Conservation (phyloP, 1,139 yeast species). For the Kodamaea plutei region DNA sequence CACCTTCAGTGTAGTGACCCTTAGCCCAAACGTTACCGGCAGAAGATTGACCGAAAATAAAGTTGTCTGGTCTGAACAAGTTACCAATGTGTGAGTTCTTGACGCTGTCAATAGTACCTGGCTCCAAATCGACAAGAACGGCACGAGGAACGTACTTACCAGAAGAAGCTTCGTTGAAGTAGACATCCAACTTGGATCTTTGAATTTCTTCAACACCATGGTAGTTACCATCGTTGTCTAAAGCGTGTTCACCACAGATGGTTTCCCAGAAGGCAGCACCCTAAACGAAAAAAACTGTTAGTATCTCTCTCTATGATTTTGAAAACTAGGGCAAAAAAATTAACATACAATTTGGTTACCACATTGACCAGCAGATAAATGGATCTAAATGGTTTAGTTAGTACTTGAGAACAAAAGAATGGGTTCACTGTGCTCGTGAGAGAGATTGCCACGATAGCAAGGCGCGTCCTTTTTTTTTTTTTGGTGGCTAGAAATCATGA, state of each 20-base stretch:
- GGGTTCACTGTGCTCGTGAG: background rate
- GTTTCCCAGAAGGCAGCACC: slow-evolving; percentile 99
- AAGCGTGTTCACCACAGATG: slow-evolving; percentile 94
- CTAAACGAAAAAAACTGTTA: slow-evolving; percentile 43
- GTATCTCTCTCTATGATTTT: slow-evolving; percentile 13
- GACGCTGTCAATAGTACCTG: slow-evolving; percentile 86
- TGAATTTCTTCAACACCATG: slow-evolving; percentile 67
- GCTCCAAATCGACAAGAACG: slow-evolving; percentile 87
- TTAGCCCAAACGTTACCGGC: slow-evolving; percentile 98
- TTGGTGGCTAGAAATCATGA: background rate
- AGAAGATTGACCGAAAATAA: slow-evolving; percentile 82
- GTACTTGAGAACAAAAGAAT: background rate
- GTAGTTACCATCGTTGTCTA: slow-evolving; percentile 78
- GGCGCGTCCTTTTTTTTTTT: slow-evolving; percentile 1
- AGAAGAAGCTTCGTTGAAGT: slow-evolving; percentile 59
- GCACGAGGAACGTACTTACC: slow-evolving; percentile 94
- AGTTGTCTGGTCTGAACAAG: slow-evolving; percentile 87
- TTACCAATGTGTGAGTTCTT: slow-evolving; percentile 74
- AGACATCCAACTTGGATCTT: slow-evolving; percentile 50
- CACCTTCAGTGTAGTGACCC: slow-evolving; percentile 95
- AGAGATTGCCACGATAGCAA: background rate
- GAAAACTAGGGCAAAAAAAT: background rate
- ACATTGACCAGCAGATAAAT: slow-evolving; percentile 97
- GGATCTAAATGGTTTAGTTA: slow-evolving; percentile 55
- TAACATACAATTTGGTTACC: slow-evolving; percentile 92